Base-by-base conservation (phyloP, 352 stramenopile species). In the Pythium insidiosum region DNA sequence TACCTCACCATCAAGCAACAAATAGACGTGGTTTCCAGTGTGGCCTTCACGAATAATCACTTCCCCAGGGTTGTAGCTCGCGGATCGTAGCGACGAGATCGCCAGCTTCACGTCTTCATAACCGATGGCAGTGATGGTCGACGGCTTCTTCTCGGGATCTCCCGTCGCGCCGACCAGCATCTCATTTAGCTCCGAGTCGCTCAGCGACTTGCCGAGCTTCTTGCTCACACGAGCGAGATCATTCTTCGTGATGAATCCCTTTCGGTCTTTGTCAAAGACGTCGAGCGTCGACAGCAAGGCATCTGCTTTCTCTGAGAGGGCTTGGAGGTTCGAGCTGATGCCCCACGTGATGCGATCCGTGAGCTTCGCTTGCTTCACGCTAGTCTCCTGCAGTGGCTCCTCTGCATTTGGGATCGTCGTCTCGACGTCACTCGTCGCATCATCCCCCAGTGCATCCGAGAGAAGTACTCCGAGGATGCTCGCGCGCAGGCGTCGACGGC, bases 51-150 rank as follows among this genome's bases (percentile, higher is more conserved):
- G 71, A 30, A 88, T 88, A 37, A 91, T 88, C 0, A 78, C 62
- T 22, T 88, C 79, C 12, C 73, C 76, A 0, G 74, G 66, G 2
- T 58, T 50, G 43, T 82, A 89, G 9, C 62, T 83, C 30, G 66
- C 76, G 0, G 79, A 89, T 10, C 73, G 74, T 18, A 91, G 44
- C 18, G 73, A 87, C 16, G 71, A 89, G 28, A 91, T 91, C 4
- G 72, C 79, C 53, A 88, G 83, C 44, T 89, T 88, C 3, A 91
- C 75, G 29, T 88, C 78, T 24, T 91, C 73, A 23, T 89, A 91
- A 13, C 67, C 61, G 16, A 91, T 73, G 29, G 71, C 51, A 16
- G 86, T 51, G 20, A 84, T 62, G 1, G 66, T 60, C 7, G 62
- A 65, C 0, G 61, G 51, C 24, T 63, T 72, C 44, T 84, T 59